Evolutionary conservation across 169 alveolate species (phyloP).

Genomic region (Eimeria acervulina): DNA sequence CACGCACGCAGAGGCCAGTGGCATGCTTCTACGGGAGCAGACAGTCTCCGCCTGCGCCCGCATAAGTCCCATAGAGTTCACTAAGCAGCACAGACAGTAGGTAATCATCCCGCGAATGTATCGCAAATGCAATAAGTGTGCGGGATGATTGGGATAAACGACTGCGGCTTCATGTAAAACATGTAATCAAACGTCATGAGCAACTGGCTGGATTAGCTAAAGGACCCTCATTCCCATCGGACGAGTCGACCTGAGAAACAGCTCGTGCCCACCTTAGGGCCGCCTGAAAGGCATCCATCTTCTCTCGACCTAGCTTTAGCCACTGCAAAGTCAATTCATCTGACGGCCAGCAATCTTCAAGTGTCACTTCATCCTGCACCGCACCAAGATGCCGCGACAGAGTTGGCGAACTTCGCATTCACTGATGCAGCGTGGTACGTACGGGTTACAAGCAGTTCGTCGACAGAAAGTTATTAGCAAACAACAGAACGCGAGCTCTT

Average conservation of each 20-base stretch:
- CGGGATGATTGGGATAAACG: neutral
- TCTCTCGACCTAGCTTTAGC: slow-evolving; percentile 29
- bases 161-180: neutral
- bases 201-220: neutral
- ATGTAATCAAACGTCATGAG: neutral
- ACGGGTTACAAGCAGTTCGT: neutral
- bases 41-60: slow-evolving; percentile 60
- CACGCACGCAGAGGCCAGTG: slow-evolving; percentile 68
- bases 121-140: neutral
- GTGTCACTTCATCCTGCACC: slow-evolving; percentile 7
- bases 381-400: neutral
- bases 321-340: slow-evolving; percentile 36
- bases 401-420: neutral
- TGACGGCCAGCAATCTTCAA: slow-evolving; percentile 69
- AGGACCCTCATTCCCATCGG: neutral
- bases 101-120: neutral
- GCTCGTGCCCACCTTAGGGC: neutral
- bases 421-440: neutral
- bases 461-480: neutral
- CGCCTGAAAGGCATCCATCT: slow-evolving; percentile 47
- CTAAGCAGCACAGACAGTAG: neutral
- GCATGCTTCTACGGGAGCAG: slow-evolving; percentile 45
- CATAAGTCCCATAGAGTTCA: neutral
- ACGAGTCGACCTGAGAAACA: neutral
- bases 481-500: neutral